Percentiles rank a stretch among this genome's conserved stretches.
Evolutionary conservation across 169 alveolate species (phyloP).

Genomic region (Plasmodium gonderi): DNA sequence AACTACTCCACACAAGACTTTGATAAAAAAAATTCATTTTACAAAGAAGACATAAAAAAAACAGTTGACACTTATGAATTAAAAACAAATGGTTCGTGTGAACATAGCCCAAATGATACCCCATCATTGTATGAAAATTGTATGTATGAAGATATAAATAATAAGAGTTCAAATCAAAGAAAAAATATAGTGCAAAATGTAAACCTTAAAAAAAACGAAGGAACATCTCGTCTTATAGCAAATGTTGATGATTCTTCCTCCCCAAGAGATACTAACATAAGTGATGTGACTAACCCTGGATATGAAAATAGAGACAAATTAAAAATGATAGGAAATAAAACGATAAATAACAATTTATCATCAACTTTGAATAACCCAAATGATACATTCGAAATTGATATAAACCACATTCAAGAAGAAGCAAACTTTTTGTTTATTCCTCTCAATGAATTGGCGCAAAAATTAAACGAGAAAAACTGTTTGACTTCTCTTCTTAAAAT

Average conservation of each 20-base stretch:
- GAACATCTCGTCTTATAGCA: not conserved
- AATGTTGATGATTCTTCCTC: not conserved
- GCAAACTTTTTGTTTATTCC: constrained; percentile 71
- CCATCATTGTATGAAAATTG: not conserved
- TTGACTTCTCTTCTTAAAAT: constrained; percentile 45
- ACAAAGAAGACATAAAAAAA: not conserved
- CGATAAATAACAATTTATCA: not conserved
- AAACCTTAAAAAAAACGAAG: not conserved
- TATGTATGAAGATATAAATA: not conserved
- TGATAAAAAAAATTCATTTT: not conserved
- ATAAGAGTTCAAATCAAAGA: not conserved
- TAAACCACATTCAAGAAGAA: constrained; percentile 27
- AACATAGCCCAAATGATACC: not conserved
- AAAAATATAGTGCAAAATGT: not conserved
- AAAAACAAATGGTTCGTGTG: not conserved
- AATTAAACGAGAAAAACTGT: constrained; percentile 49
- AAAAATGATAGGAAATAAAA: not conserved
- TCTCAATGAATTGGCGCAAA: constrained; percentile 44
- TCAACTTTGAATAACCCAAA: not conserved
- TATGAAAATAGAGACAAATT: not conserved
- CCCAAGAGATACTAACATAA: not conserved
- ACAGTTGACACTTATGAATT: not conserved
- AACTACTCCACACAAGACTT: not conserved
- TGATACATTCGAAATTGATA: not conserved
- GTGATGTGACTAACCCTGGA: not conserved